Conservation (phyloP, 2,329 filamentous ascomycete genomes). For the Aureobasidium lini region DNA sequence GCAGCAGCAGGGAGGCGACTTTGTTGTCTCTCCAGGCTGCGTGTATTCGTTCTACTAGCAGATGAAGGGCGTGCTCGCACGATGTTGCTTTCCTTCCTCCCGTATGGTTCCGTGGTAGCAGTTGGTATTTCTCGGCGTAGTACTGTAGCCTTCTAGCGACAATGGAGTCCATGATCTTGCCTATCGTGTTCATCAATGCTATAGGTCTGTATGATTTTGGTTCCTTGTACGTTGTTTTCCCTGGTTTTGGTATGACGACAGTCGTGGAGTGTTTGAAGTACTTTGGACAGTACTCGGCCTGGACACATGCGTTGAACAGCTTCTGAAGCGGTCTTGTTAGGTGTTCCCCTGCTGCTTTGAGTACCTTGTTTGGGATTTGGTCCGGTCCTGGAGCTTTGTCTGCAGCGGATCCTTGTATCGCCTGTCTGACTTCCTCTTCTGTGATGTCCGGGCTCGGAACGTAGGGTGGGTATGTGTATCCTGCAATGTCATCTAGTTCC, state of each 20-base stretch:
- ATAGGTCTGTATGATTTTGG: constrained; percentile 24
- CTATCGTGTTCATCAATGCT: constrained; percentile 23
- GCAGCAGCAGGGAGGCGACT: constrained; percentile 26
- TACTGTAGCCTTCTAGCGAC: constrained; percentile 19
- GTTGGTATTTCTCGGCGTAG: constrained; percentile 18
- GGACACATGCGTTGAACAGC: constrained; percentile 20
- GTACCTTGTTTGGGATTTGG: constrained; percentile 16
- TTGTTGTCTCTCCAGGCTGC: constrained; percentile 18
- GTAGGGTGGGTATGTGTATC: background rate
- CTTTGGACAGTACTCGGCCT: constrained; percentile 17
- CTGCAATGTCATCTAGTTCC: constrained; percentile 15
- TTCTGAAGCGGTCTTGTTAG: background rate
- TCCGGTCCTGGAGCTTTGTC: constrained; percentile 13
- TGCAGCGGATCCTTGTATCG: constrained; percentile 11
- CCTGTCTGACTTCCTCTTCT: constrained; percentile 16
- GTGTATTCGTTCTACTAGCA: constrained; percentile 23
- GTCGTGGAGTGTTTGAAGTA: constrained; percentile 20
- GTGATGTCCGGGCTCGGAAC: constrained; percentile 12
- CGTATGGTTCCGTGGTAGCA: constrained; percentile 24
- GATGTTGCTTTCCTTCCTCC: constrained; percentile 22
- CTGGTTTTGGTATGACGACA: no score
- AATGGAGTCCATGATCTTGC: constrained; percentile 25
- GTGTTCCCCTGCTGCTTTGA: constrained; percentile 14
- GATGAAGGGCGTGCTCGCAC: constrained; percentile 24
- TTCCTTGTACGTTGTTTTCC: constrained; percentile 24